phyloP scores from a whole-genome alignment of 495 filamentous ascomycete species.

The Viridothelium virens region DNA sequence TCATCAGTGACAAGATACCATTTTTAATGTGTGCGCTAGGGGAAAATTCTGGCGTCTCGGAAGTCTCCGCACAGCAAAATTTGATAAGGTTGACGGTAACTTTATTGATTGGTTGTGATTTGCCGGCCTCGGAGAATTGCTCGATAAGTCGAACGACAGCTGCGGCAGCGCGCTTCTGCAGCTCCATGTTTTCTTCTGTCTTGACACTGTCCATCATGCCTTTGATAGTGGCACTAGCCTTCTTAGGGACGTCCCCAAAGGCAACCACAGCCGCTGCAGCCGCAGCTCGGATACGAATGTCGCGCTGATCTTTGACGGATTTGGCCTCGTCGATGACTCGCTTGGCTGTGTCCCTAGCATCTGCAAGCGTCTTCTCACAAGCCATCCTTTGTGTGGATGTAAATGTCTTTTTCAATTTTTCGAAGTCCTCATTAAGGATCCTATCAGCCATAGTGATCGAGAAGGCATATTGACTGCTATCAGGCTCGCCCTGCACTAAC shows the following conservation, averaged over 20 bases:
- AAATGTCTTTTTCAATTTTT: conserved; percentile 74
- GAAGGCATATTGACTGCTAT: conserved; percentile 85
- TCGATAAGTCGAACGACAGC: conserved; percentile 79
- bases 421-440: conserved; percentile 73
- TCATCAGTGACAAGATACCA: conserved; percentile 81
- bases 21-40: conserved; percentile 64
- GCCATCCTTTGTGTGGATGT: conserved; percentile 77
- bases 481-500: conserved; percentile 83
- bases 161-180: conserved; percentile 79
- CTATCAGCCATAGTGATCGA: conserved; percentile 80
- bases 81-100: conserved; percentile 89
- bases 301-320: conserved; percentile 66
- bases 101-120: conserved; percentile 79
- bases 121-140: conserved; percentile 66
- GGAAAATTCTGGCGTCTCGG: conserved; percentile 91
- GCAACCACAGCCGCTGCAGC: conserved; percentile 81
- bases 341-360: conserved; percentile 60
- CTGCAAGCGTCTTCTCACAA: conserved; percentile 61
- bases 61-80: conserved; percentile 93
- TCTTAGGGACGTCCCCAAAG: conserved; percentile 80
- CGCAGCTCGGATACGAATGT: conserved; percentile 78
- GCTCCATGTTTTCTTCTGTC: conserved; percentile 80
- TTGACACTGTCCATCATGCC: conserved; percentile 98
- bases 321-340: conserved; percentile 71
- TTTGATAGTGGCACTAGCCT: conserved; percentile 82